A percentile compares a stretch with the other conserved stretches of the same genome.
phyloP scores from a whole-genome alignment of 805 yeast genomes.

The Kluyveromyces aestuarii region DNA sequence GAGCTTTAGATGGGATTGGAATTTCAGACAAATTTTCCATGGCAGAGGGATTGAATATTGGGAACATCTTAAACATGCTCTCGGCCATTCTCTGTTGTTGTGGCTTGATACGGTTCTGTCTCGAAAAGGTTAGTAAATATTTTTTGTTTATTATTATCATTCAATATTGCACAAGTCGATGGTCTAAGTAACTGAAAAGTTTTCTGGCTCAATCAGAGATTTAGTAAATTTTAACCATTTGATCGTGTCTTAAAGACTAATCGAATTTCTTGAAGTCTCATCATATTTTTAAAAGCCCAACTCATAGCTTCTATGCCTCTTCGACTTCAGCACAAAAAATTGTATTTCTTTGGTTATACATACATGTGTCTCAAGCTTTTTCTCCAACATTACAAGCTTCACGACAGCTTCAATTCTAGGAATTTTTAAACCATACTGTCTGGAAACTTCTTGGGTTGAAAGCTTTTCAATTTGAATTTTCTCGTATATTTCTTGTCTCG shows the following conservation, averaged over 20 bases:
- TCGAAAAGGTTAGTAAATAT: slow-evolving; percentile 29
- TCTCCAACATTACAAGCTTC: slow-evolving; percentile 57
- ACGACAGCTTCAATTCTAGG: slow-evolving; percentile 86
- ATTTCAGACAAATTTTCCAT: slow-evolving; percentile 86
- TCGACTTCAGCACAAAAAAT: not conserved
- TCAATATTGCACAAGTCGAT: not conserved
- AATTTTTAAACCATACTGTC: slow-evolving; percentile 68
- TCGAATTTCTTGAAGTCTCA: slow-evolving; percentile 48
- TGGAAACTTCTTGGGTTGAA: slow-evolving; percentile 65
- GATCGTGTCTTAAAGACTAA: slow-evolving; percentile 69
- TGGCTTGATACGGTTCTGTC: slow-evolving; percentile 38
- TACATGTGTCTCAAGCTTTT: slow-evolving; percentile 51
- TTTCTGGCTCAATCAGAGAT: slow-evolving; percentile 11
- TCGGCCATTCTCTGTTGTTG: slow-evolving; percentile 53
- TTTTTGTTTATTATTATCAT: not conserved
- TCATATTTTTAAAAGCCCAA: slow-evolving; percentile 20
- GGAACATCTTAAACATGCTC: slow-evolving; percentile 73
- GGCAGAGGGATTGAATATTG: slow-evolving; percentile 42
- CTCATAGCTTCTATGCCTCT: not conserved
- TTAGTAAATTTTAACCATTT: slow-evolving; percentile 40
- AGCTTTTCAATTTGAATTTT: slow-evolving; percentile 45
- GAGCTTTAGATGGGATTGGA: slow-evolving; percentile 79
- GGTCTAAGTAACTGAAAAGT: not conserved
- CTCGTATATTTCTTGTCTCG: slow-evolving; percentile 51
- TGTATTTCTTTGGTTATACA: slow-evolving; percentile 26